These are phyloP conservation scores for Russula dissimulans DNA, from an alignment of 768 basidiomycete genomes.

Conservation along the genomic window DNA sequence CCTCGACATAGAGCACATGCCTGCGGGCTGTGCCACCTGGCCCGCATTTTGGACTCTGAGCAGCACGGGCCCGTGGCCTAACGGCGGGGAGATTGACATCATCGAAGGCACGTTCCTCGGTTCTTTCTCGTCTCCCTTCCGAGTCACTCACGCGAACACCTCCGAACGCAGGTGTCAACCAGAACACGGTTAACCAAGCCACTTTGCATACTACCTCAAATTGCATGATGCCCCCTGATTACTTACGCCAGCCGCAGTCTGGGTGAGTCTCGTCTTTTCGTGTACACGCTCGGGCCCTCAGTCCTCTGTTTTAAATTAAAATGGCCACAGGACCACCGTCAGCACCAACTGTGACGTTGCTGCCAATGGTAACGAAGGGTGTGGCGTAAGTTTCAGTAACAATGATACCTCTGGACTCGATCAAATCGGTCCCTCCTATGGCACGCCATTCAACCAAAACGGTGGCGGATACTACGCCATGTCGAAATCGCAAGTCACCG, in stretches of 20 bases:
- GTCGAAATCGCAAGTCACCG: conserved; percentile 31
- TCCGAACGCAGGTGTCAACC: conserved; percentile 37
- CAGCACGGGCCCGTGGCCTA: conserved; percentile 44
- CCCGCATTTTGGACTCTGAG: conserved; percentile 57
- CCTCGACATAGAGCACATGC: conserved; percentile 52
- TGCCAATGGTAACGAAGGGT: conserved; percentile 51
- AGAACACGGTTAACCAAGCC: conserved; percentile 35
- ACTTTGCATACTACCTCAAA: conserved; percentile 45
- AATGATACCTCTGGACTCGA: conserved; percentile 4
- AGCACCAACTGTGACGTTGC: conserved; percentile 41
- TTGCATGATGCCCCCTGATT: conserved; percentile 35
- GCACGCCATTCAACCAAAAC: conserved; percentile 37
- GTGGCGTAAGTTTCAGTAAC: conserved; percentile 39
- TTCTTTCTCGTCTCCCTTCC: background rate
- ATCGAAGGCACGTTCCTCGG: conserved; percentile 37
- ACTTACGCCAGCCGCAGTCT: conserved; percentile 27
- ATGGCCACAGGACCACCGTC: conserved; percentile 27
- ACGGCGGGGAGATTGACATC: conserved; percentile 53
- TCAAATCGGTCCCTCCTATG: conserved; percentile 31
- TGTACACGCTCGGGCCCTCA: background rate
- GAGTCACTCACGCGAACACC: background rate
- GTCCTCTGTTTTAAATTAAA: background rate
- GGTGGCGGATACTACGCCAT: conserved; percentile 58
- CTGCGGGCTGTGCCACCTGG: conserved; percentile 51
- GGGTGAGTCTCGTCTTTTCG: conserved; percentile 31